Evolutionary conservation across 2,329 filamentous ascomycete species (phyloP), one percentile per base, ranked within the genome.

Genomic region (Lachnellula hyalina): DNA sequence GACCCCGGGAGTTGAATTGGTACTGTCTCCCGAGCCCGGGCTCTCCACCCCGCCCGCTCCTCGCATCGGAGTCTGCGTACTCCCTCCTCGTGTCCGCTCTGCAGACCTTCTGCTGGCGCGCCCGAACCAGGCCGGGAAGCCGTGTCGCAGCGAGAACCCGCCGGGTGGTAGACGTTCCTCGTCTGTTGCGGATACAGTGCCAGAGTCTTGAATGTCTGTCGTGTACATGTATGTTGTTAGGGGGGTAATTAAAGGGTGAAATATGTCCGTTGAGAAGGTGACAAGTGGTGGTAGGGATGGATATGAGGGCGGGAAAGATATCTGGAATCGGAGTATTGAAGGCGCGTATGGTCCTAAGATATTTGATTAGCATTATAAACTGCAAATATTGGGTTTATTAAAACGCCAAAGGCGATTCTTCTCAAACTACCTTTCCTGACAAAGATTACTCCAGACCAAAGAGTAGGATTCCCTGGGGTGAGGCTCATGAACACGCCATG

Each of bases 151-250:
- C 65, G 89, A 96, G 74, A 96, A 96, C 0, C 90, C 89, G 2
- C 93, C 94, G 0, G 93, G 92, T 0, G 91, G 89, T 51, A 96
- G 75, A 14, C 89, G 79, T 68, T 95, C 89, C 35, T 90, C 85
- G 64, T 96, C 90, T 2, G 85, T 87, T 8, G 90, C 89, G 69
- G 89, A 93, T 58, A 92, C 86, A 0, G 89, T 90, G 47, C 89
- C 89, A 53, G 82, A 81, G 58, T 85, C 85, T 58, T 88, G 83
- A 36, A 87, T 83, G 54, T 87, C 86, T 58, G 89, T 91, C 42
- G 90, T 88, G 75, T 96, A 95, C 68, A 90, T 94, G 73, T 96
- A 95, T 3, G 90, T 96, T n/a, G 91, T 96, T 58, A 95, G 79
- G 38, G 94, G 92, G 7, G 92, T 91, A 62, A 97, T 86, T 42